These are phyloP conservation scores for Saccharomycopsis babjevae DNA, from an alignment of 805 yeast species.

Conservation along the genomic window DNA sequence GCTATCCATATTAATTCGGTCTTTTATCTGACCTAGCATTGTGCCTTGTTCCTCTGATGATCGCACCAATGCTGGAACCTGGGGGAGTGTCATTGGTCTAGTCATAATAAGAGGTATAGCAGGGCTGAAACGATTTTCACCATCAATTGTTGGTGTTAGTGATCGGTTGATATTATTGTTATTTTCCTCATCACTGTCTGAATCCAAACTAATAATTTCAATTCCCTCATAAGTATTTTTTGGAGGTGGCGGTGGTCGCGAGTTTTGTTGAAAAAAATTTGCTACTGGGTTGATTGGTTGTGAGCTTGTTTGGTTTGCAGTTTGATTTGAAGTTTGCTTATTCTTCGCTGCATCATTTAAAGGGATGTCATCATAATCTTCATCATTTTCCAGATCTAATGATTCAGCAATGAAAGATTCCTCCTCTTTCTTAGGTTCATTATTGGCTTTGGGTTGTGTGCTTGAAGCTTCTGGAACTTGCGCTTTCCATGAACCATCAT, in stretches of 20 bases:
- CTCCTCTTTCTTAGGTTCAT: slow-evolving; percentile 6
- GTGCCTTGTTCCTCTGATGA: neutral
- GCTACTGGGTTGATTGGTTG: neutral
- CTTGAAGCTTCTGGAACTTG: neutral
- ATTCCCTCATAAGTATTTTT: slow-evolving; percentile 18
- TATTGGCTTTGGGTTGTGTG: slow-evolving; percentile 1
- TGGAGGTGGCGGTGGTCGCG: neutral
- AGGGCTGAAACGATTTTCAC: neutral
- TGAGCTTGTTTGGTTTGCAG: neutral
- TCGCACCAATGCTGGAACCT: neutral
- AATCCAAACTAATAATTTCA: slow-evolving; percentile 32
- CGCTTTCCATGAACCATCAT: slow-evolving; percentile 63
- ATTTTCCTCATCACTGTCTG: slow-evolving; percentile 25
- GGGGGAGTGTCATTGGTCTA: neutral
- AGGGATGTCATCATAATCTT: neutral
- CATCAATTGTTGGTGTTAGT: neutral
- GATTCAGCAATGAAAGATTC: neutral
- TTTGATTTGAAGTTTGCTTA: neutral
- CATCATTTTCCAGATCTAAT: neutral
- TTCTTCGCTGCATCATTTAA: neutral
- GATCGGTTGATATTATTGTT: slow-evolving; percentile 22
- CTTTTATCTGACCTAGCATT: neutral
- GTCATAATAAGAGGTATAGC: neutral
- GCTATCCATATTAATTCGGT: neutral
- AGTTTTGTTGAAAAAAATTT: neutral